A percentile compares a stretch with the other conserved stretches of the same genome.
These are phyloP conservation scores for Perkinsus olseni DNA, from an alignment of 169 alveolate species.

Conservation along the genomic window DNA sequence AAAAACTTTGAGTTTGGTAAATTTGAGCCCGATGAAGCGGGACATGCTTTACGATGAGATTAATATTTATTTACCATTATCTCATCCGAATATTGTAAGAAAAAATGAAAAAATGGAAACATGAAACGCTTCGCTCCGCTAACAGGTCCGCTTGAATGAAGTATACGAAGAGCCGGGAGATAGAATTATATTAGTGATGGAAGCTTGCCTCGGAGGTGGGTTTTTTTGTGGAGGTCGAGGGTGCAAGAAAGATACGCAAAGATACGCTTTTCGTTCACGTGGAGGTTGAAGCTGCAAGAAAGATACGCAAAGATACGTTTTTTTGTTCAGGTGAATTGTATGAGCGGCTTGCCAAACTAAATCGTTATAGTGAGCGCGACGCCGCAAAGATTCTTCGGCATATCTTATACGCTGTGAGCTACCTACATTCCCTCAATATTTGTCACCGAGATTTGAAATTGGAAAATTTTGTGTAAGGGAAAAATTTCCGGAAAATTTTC, in stretches of 20 bases:
- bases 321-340: constrained; percentile 43
- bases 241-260: not conserved
- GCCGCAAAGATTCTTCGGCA: constrained; percentile 35
- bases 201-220: constrained; percentile 42
- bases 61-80: not conserved
- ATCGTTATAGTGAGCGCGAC: constrained; percentile 27
- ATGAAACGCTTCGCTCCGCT: constrained; percentile 2
- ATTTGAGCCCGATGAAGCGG: not conserved
- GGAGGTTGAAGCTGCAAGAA: not conserved
- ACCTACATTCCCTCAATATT: constrained; percentile 39
- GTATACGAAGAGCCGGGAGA: constrained; percentile 35
- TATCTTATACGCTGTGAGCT: constrained; percentile 40
- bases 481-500: no score
- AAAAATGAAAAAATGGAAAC: not conserved
- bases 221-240: not conserved
- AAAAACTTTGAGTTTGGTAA: not conserved
- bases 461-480: constrained; percentile 36
- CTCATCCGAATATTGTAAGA: not conserved
- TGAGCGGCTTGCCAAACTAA: constrained; percentile 35
- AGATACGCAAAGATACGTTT: not conserved
- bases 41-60: not conserved
- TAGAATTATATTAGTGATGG: constrained; percentile 53
- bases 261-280: not conserved
- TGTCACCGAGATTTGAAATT: constrained; percentile 55
- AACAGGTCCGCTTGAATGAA: constrained; percentile 25